Evolutionary conservation across 495 filamentous ascomycete species (phyloP).

Genomic region (Aspergillus baeticus): DNA sequence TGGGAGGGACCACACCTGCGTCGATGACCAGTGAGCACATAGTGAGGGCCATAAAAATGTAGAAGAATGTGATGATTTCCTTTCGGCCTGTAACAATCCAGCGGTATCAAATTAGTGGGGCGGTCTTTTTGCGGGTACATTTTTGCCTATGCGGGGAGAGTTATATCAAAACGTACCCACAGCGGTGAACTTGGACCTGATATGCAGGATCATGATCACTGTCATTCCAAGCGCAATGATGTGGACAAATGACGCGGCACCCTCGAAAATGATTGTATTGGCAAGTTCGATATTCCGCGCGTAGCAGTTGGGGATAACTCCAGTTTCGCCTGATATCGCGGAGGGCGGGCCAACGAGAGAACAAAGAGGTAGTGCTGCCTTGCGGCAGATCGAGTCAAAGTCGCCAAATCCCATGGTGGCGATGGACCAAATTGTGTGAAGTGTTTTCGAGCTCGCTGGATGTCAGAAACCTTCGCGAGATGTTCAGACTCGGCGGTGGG

Average conservation of each 20-base stretch:
- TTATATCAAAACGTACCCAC: constrained; percentile 71
- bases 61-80: constrained; percentile 98
- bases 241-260: constrained; percentile 86
- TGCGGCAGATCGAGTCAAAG: constrained; percentile 82
- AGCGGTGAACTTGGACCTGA: constrained; percentile 96
- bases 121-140: not conserved
- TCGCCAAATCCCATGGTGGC: constrained; percentile 80
- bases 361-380: constrained; percentile 83
- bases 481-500: not conserved
- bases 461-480: not conserved
- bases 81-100: constrained; percentile 74
- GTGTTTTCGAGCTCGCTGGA: not conserved
- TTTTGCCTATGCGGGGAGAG: not conserved
- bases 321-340: constrained; percentile 63
- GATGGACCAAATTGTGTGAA: not conserved
- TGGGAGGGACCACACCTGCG: constrained; percentile 85
- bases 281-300: constrained; percentile 93
- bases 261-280: constrained; percentile 98
- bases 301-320: constrained; percentile 89
- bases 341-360: constrained; percentile 71
- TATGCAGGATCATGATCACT: constrained; percentile 93
- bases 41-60: constrained; percentile 88
- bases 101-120: not conserved
- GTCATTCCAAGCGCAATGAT: constrained; percentile 91
- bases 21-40: constrained; percentile 88